Evolutionary conservation across 1,284 basidiomycete species (phyloP), one percentile per base, ranked within the genome.

Genomic region (Moesziomyces parantarcticus): DNA sequence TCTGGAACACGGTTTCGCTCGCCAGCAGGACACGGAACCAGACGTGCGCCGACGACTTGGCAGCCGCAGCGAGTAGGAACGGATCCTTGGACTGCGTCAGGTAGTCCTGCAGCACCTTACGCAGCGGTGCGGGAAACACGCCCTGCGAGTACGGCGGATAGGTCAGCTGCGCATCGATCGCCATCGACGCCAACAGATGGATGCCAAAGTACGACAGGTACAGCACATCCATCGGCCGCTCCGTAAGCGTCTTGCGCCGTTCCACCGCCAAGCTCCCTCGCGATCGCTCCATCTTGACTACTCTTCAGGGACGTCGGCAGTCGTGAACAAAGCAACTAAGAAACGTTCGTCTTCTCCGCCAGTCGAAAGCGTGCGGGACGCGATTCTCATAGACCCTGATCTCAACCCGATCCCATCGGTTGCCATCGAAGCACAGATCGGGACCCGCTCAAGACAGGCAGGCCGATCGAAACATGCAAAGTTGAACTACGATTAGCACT

Each of bases 191-290:
- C 4, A 63, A 6, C 8, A 78, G 64, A 48, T 78, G 75, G 52
- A 78, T 61, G 41, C 25, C 50, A 50, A 77, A 77, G 60, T 70
- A 77, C 10, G 53, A 26, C n/a, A 76, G 41, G 50, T 77, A 77
- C 22, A 75, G 50, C 14, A 62, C 34, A 42, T 77, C 76, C 25
- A 77, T 40, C 2, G 61, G 61, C 5, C 74, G 59, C 16, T 50
- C 29, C 1, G 49, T 50, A 5, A 72, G 53, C 11, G 56, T 20
- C 25, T 44, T 47, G 3, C 42, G 36, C 25, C 29, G 18, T 25
- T 21, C 34, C 14, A 34, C 11, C 20, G 22, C 20, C n/a, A 11
- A 18, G 39, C 40, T 16, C 14, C 34, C 16, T 41, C 13, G 20
- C 41, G 25, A 32, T 43, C 16, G 40, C 22, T 39, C n/a, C 55